These are phyloP conservation scores for Megacollybia marginata DNA, from an alignment of 768 basidiomycete species.

Conservation along the genomic window DNA sequence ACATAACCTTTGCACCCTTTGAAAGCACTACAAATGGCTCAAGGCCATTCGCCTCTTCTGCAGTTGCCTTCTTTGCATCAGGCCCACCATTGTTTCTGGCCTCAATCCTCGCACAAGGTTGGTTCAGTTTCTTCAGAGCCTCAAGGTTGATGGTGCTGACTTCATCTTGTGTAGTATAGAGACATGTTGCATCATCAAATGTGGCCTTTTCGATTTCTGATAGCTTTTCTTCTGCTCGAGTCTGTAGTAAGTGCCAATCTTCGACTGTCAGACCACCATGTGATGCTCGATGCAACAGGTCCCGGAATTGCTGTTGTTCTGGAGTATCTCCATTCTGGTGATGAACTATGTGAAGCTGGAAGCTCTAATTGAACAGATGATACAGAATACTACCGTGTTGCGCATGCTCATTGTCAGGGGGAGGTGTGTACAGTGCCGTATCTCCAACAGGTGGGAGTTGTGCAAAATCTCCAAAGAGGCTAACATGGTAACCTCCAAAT, in stretches of 20 bases:
- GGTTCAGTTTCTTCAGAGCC: conserved; percentile 1
- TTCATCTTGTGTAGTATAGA: conserved; percentile 5
- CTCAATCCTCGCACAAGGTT: conserved; percentile 4
- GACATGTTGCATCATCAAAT: conserved; percentile 6
- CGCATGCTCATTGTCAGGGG: neutral
- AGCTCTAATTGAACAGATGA: conserved; percentile 3
- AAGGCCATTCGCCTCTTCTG: conserved; percentile 2
- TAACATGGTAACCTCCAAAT: conserved; percentile 5
- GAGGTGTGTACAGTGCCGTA: neutral
- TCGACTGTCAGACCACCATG: conserved; percentile 1
- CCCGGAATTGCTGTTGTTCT: conserved; percentile 1
- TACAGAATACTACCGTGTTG: conserved; percentile 4
- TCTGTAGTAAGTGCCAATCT: conserved; percentile 2
- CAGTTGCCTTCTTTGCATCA: neutral
- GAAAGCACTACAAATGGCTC: neutral
- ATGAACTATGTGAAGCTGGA: conserved; percentile 1
- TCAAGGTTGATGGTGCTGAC: conserved; percentile 3
- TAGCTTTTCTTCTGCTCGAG: neutral
- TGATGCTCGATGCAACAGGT: conserved; percentile 3
- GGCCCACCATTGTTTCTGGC: conserved; percentile 6
- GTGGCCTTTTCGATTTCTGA: neutral
- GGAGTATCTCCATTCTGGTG: neutral
- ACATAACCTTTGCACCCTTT: conserved; percentile 6
- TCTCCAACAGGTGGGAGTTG: conserved; percentile 9
- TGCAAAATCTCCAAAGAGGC: conserved; percentile 6